Evolutionary conservation across 371 early-diverging fungal genomes (phyloP).

Genomic region (Apophysomyces sp.): DNA sequence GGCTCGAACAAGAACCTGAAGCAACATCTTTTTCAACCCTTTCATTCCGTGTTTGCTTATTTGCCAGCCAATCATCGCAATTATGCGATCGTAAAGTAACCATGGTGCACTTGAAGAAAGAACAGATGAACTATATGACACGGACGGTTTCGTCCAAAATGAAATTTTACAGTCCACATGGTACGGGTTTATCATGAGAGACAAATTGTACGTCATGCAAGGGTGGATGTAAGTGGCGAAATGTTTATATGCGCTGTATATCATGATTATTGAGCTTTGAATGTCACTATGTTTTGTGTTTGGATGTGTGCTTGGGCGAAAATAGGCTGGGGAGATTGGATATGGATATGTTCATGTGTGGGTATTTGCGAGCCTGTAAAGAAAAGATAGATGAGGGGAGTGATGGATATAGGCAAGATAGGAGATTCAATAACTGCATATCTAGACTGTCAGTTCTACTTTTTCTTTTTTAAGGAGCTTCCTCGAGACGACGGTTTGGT

Average conservation of each 20-base stretch:
- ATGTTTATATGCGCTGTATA: neutral
- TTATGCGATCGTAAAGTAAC: neutral
- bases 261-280: neutral
- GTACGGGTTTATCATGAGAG: neutral
- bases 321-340: neutral
- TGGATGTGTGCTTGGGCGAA: neutral
- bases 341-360: neutral
- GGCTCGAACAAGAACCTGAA: neutral
- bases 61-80: neutral
- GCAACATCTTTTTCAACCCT: neutral
- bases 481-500: neutral
- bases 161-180: neutral
- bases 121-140: too few species aligned
- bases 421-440: neutral
- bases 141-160: neutral
- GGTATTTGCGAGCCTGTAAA: neutral
- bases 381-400: neutral
- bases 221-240: neutral
- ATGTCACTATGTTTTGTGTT: neutral
- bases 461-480: constrained; percentile 3
- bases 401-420: constrained; percentile 12
- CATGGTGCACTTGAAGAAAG: neutral
- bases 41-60: neutral
- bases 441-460: neutral
- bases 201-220: neutral